Evolutionary conservation across 768 basidiomycete genomes (phyloP), one percentile per base, ranked within the genome.

Genomic region (Phaeotremella skinneri): DNA sequence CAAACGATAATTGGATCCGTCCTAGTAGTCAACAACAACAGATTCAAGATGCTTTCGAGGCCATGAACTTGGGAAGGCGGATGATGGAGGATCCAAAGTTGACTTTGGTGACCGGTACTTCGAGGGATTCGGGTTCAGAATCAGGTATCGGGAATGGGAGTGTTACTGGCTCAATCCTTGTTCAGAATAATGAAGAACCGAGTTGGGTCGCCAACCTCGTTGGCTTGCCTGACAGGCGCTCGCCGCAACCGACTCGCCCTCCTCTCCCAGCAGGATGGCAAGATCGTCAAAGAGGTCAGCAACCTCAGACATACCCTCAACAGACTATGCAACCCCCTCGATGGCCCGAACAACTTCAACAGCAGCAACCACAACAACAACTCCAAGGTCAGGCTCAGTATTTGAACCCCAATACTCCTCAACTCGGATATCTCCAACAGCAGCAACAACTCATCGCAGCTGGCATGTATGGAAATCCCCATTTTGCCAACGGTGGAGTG

Each of bases 11-110:
- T 16, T 74, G 68, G 67, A 61, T 42, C 23, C 58, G 70, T 30
- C 61, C 58, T 25, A 49, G 62, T 32, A 65, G 59, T n/a, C 62
- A 63, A 34, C 49, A 49, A n/a, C 45, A 60, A 16, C 67, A 65
- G 45, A 52, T 74, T 9, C 64, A 66, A 52, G 67, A 72, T 32
- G 71, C 71, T n/a, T 71, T 76, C 47, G 61, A 74, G 25, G 73
- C 71, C 13, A 74, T 76, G 73, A 63, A 73, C 16, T 49, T 72
- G 3, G 66, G 68, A 1, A 30, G 61, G 30, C 57, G 55, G 52
- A 66, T 68, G 67, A 68, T 65, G 62, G 59, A 42, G 4, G 49
- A 41, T 52, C 26, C 17, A 51, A 56, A n/a, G 49, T 61, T 57
- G 52, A 57, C 30, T 43, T 56, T 48, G 61, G 34, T 54, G 16